These are phyloP conservation scores for Torulaspora indica DNA, from an alignment of 805 yeast genomes.

Conservation along the genomic window DNA sequence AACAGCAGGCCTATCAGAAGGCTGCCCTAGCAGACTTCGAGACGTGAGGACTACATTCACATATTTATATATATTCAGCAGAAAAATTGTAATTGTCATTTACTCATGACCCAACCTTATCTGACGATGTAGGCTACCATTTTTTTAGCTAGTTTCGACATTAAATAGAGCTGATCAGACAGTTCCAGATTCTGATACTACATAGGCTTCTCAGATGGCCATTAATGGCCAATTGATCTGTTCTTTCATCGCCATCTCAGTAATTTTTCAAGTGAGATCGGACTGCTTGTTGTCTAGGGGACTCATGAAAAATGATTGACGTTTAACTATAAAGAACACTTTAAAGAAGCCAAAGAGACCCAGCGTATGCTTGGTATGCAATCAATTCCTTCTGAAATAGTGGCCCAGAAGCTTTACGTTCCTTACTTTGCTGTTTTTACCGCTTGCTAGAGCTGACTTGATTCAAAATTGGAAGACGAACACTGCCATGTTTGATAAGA, in stretches of 20 bases:
- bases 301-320: not conserved
- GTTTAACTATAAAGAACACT: not conserved
- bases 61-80: not conserved
- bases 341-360: not conserved
- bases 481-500: conserved; percentile 1
- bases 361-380: not conserved
- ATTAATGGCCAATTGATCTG: not conserved
- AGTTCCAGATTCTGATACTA: not conserved
- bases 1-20: conserved; percentile 51
- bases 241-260: not conserved
- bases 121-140: not conserved
- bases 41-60: not conserved
- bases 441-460: not conserved
- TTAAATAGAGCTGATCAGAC: not conserved
- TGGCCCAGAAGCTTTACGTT: not conserved
- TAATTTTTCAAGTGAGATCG: not conserved
- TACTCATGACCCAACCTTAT: not conserved
- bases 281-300: conserved; percentile 1
- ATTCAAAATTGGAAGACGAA: not conserved
- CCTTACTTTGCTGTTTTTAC: not conserved
- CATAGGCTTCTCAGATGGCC: not conserved
- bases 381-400: not conserved
- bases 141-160: not conserved
- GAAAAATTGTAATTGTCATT: not conserved
- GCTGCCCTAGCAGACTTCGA: conserved; percentile 51